Conservation (phyloP, 257 asterid species). For the Plantago elongata region DNA sequence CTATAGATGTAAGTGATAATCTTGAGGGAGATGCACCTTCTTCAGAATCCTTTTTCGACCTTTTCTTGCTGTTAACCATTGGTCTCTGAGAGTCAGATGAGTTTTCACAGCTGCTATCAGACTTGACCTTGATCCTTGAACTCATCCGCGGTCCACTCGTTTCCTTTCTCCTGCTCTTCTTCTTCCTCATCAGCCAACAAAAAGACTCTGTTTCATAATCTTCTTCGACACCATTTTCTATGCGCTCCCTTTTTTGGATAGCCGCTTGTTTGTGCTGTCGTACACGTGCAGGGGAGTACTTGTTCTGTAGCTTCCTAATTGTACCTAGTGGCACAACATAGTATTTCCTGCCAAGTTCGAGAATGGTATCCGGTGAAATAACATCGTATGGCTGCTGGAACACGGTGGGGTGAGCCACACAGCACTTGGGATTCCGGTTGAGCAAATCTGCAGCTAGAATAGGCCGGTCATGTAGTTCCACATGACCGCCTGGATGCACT, state of each 20-base stretch:
- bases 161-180: slow-evolving; percentile 12
- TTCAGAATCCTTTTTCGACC: neutral
- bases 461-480: slow-evolving; percentile 66
- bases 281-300: slow-evolving; percentile 15
- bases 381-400: slow-evolving; percentile 59
- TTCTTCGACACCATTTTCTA: neutral
- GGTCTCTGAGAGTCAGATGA: slow-evolving; percentile 2
- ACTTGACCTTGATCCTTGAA: slow-evolving; percentile 6
- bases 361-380: slow-evolving; percentile 47
- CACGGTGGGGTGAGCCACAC: slow-evolving; percentile 50
- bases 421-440: slow-evolving; percentile 49
- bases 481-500: slow-evolving; percentile 71
- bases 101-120: slow-evolving; percentile 13
- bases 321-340: slow-evolving; percentile 57
- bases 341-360: slow-evolving; percentile 52
- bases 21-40: slow-evolving; percentile 27
- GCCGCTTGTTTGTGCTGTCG: slow-evolving; percentile 7
- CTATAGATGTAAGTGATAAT: slow-evolving; percentile 31
- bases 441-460: slow-evolving; percentile 48
- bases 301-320: slow-evolving; percentile 45
- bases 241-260: neutral
- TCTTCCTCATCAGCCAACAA: slow-evolving; percentile 36
- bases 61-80: slow-evolving; percentile 2
- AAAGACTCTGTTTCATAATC: slow-evolving; percentile 17
- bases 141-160: neutral